These are phyloP conservation scores for Echinochloa phyllopogon DNA, from an alignment of 176 grass and related monocot genomes.

Conservation along the genomic window DNA sequence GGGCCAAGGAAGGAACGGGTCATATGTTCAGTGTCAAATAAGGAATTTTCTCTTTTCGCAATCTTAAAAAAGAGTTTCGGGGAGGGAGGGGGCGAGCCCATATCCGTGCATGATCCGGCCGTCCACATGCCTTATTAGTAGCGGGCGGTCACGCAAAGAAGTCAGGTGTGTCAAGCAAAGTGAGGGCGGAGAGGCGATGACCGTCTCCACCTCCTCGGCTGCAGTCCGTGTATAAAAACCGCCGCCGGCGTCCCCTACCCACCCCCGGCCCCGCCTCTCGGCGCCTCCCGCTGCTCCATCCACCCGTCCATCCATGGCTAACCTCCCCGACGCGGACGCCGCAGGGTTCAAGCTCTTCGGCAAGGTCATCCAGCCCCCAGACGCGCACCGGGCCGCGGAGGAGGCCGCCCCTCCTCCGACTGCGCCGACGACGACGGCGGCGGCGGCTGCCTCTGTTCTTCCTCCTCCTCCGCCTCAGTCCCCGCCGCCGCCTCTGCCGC, in stretches of 20 bases:
- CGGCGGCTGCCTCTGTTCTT: neutral
- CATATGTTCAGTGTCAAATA: too few relatives aligned
- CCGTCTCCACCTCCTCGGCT: slow-evolving; percentile 14
- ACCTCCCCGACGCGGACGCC: slow-evolving; percentile 45
- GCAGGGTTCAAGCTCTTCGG: slow-evolving; percentile 93
- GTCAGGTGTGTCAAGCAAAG: slow-evolving; percentile 48
- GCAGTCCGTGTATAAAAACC: slow-evolving; percentile 37
- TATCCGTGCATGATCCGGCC: slow-evolving; percentile 32
- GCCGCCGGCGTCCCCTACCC: slow-evolving; percentile 22
- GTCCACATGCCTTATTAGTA: neutral
- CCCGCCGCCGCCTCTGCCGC: slow-evolving; percentile 22
- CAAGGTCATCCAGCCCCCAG: slow-evolving; percentile 70
- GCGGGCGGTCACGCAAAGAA: slow-evolving; percentile 46
- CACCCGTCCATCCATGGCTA: slow-evolving; percentile 35
- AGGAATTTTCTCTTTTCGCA: too few relatives aligned
- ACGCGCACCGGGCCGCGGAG: slow-evolving; percentile 16
- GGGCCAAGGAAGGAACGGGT: too few relatives aligned
- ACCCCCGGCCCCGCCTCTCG: neutral
- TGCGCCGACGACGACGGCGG: neutral
- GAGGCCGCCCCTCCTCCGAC: neutral
- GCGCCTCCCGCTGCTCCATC: neutral
- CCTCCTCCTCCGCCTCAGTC: neutral
- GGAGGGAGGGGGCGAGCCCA: neutral
- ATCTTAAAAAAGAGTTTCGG: neutral
- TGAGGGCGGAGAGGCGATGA: slow-evolving; percentile 17